These are phyloP conservation scores for Globisporangium acanthophoron DNA, from an alignment of 352 stramenopile species.

Conservation along the genomic window DNA sequence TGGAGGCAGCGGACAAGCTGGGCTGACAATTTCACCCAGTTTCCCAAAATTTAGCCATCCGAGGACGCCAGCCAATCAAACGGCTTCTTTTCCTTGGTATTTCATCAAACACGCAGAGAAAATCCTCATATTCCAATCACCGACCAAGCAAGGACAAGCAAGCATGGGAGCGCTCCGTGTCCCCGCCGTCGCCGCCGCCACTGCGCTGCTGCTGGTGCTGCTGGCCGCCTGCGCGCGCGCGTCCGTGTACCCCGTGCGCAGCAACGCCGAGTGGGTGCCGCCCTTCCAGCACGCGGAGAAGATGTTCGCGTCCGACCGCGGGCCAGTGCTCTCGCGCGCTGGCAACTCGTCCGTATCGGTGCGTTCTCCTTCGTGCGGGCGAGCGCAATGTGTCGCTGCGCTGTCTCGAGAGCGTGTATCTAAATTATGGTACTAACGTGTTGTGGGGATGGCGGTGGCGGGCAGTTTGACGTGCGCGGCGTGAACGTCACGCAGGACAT, in stretches of 20 bases:
- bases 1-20: no score
- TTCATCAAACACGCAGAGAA: neutral
- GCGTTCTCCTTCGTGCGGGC: constrained; percentile 6
- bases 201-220: neutral
- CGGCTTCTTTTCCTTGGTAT: neutral
- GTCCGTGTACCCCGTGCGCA: constrained; percentile 71
- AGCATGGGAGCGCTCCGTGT: neutral
- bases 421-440: no score
- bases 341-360: constrained; percentile 68
- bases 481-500: constrained; percentile 68
- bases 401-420: neutral
- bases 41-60: no score
- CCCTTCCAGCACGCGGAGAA: constrained; percentile 84
- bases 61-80: neutral
- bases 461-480: constrained; percentile 53
- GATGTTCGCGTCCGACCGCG: constrained; percentile 72
- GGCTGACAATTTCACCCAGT: no score
- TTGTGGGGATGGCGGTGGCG: no score
- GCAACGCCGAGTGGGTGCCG: constrained; percentile 58
- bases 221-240: constrained; percentile 11
- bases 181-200: neutral
- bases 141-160: neutral
- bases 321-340: constrained; percentile 51
- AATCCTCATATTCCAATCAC: neutral
- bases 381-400: neutral